phyloP scores from a whole-genome alignment of 2,329 filamentous ascomycete genomes.

The Lecanicillium sp. region DNA sequence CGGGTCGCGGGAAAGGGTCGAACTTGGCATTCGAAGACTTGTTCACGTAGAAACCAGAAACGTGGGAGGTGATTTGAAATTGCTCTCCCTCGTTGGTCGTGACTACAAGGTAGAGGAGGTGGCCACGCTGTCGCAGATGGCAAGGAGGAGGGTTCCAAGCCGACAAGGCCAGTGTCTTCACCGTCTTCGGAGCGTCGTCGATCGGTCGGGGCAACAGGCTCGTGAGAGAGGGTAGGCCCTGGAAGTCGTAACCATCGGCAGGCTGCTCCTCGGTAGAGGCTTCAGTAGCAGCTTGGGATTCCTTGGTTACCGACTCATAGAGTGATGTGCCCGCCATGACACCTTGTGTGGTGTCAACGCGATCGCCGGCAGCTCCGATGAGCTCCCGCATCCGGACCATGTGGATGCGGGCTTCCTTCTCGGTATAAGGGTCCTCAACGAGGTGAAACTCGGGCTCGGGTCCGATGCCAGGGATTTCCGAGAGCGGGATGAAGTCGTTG shows the following conservation, averaged over 20 bases:
- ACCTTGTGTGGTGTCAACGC: conserved; percentile 80
- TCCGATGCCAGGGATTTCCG: conserved; percentile 75
- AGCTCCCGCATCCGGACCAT: conserved; percentile 84
- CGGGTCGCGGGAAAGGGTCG: conserved; percentile 73
- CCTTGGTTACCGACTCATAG: conserved; percentile 65
- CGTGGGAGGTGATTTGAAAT: conserved; percentile 85
- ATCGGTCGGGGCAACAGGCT: conserved; percentile 63
- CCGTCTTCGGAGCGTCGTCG: conserved; percentile 72
- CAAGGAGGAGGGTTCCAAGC: conserved; percentile 96
- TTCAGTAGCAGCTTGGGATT: conserved; percentile 30
- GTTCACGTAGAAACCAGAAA: conserved; percentile 95
- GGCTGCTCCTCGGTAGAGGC: conserved; percentile 24
- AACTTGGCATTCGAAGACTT: conserved; percentile 94
- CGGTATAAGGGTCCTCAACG: conserved; percentile 92
- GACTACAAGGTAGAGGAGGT: conserved; percentile 82
- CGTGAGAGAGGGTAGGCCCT: conserved; percentile 57
- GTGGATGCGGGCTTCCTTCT: conserved; percentile 96
- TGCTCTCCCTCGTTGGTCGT: conserved; percentile 94
- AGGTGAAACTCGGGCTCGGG: conserved; percentile 71
- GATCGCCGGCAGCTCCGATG: conserved; percentile 83
- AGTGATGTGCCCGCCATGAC: conserved; percentile 79
- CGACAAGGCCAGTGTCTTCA: conserved; percentile 83
- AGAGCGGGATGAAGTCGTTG: conserved; percentile 91
- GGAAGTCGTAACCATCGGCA: conserved; percentile 70
- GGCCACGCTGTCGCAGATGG: conserved; percentile 82